phyloP scores from a whole-genome alignment of 2,329 filamentous ascomycete genomes.

The Venturia carpophila region DNA sequence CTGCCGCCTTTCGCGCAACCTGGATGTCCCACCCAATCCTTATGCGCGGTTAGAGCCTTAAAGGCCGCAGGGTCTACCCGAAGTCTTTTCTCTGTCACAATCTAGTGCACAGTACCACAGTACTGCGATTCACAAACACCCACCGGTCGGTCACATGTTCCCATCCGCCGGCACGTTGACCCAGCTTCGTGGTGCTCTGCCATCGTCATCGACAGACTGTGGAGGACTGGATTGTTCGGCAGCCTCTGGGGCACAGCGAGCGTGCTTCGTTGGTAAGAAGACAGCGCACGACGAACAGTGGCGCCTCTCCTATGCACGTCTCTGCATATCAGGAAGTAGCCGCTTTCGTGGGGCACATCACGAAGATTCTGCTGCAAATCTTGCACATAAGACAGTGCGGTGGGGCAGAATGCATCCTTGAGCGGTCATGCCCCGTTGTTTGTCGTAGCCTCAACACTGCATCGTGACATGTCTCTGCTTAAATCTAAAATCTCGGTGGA shows the following conservation, averaged over 20 bases:
- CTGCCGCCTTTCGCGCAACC: slow-evolving; percentile 7
- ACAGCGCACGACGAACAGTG: not conserved
- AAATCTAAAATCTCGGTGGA: not conserved
- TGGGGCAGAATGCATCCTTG: not conserved
- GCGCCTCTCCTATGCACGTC: not conserved
- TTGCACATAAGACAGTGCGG: not conserved
- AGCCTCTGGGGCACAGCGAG: not conserved
- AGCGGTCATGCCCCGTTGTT: not conserved
- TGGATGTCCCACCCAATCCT: not conserved
- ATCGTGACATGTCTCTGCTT: not conserved
- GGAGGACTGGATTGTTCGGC: not conserved
- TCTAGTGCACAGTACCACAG: not conserved
- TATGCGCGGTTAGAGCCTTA: slow-evolving; percentile 5
- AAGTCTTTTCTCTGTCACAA: not conserved
- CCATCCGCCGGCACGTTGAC: not conserved
- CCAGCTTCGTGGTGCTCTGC: not conserved
- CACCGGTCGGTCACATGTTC: not conserved
- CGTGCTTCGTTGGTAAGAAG: not conserved
- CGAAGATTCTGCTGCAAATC: slow-evolving; percentile 2
- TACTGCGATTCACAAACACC: no score
- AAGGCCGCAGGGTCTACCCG: slow-evolving; percentile 2
- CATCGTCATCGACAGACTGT: not conserved
- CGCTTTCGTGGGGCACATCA: slow-evolving; percentile 12
- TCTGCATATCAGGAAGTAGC: not conserved
- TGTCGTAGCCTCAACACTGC: not conserved